Evolutionary conservation across 352 stramenopile species (phyloP), one percentile per base, ranked within the genome.

Genomic region (Phytophthora pinifolia): DNA sequence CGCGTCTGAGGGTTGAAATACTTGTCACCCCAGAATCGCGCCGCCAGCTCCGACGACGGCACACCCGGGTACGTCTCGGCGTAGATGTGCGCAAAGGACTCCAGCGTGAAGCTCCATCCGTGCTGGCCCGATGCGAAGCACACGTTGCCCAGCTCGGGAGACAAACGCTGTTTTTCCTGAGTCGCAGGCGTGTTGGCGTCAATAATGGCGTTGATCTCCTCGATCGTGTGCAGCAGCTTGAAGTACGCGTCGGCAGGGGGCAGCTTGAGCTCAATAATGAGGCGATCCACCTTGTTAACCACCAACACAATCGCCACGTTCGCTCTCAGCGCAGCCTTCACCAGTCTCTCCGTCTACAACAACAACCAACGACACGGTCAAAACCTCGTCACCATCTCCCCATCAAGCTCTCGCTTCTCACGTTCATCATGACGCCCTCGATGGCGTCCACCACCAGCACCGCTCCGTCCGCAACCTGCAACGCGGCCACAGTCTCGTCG

Each of bases 221-320:
- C 97, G 39, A 99, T 96, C 31, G 96, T 96, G 70, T 99, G 83
- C 29, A 96, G 65, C 29, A 99, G 66, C 73, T 99, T 99, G 66
- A 96, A 98, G 75, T 99, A 99, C 35, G 96, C 93, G 73, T 99
- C 98, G 6, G 82, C 75, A 0, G 97, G 97, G 6, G 97, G 96
- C 9, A 99, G 65, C 71, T 99, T 99, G 34, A 99, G 81, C 67
- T 99, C 98, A 20, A 99, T 87, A 62, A 99, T 98, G 13, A 99
- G 72, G 0, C 98, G 94, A 73, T 99, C 98, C 35, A 99, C 84
- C 72, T 99, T 99, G 72, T 98, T 99, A 34, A 99, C 62, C 29
- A 94, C 82, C 15, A 99, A 75, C 9, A 90, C 72, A 2, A 99
- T 67, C 13, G 88, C 69, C 17, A 99, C 63, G 25, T 94, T 87